These are phyloP conservation scores for Astrothelium subdiscretum DNA, from an alignment of 495 filamentous ascomycete genomes.

Conservation along the genomic window DNA sequence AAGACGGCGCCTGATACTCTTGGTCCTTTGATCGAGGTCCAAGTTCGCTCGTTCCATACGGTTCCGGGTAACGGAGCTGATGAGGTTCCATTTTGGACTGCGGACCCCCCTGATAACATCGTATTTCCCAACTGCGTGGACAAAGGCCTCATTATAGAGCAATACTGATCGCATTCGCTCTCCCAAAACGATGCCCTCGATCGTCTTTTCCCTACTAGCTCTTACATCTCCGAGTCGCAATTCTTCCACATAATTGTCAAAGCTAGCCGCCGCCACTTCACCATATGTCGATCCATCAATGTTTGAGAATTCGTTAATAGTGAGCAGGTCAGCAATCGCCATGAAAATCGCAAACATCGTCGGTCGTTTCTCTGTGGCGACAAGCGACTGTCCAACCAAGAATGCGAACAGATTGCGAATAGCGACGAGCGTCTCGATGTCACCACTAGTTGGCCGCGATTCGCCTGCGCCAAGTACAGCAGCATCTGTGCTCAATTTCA, in stretches of 20 bases:
- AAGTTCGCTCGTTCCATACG: conserved; percentile 71
- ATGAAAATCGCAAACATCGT: conserved; percentile 65
- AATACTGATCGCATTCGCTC: conserved; percentile 72
- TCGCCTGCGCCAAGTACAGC: conserved; percentile 25
- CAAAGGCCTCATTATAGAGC: conserved; percentile 82
- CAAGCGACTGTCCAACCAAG: conserved; percentile 64
- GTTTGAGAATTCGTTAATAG: conserved; percentile 67
- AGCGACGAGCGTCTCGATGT: conserved; percentile 55
- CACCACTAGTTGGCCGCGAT: conserved; percentile 39
- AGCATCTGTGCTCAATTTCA: conserved; percentile 20
- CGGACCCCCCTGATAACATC: conserved; percentile 57
- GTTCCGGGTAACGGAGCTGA: conserved; percentile 60
- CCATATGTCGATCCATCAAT: conserved; percentile 73
- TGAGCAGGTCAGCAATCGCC: conserved; percentile 54
- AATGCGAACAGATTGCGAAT: conserved; percentile 90
- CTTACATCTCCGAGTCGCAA: conserved; percentile 68
- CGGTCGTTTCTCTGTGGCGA: conserved; percentile 57
- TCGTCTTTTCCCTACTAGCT: conserved; percentile 73
- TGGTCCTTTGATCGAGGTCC: conserved; percentile 59
- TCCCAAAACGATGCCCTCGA: conserved; percentile 78
- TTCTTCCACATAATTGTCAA: conserved; percentile 66
- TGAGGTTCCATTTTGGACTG: conserved; percentile 53
- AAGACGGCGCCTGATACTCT: conserved; percentile 54
- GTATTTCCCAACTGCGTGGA: conserved; percentile 87
- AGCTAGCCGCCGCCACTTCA: conserved; percentile 62